Evolutionary conservation across 192 early-diverging fungal genomes (phyloP).

Genomic region (Oehlia diaphana): DNA sequence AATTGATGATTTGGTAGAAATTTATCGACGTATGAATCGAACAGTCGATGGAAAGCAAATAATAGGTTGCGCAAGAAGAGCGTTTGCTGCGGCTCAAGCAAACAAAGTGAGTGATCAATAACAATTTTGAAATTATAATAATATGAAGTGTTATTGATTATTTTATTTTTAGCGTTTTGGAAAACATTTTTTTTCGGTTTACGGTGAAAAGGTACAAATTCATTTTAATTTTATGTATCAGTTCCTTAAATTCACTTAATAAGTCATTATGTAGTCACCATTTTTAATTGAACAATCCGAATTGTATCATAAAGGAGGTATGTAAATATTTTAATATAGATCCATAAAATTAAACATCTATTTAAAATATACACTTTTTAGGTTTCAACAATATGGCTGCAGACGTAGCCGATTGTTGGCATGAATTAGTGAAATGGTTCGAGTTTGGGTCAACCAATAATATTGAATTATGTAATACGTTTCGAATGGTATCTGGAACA

Average conservation of each 20-base stretch:
- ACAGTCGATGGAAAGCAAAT: constrained; percentile 41
- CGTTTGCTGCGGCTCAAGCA: constrained; percentile 58
- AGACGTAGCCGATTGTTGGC: constrained; percentile 58
- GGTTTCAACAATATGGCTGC: constrained; percentile 63
- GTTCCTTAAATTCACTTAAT: background rate
- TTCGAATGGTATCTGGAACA: background rate
- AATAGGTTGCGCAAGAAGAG: constrained; percentile 57
- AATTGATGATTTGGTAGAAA: constrained; percentile 59
- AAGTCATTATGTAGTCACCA: constrained; percentile 50
- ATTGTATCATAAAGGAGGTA: constrained; percentile 73
- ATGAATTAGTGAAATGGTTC: constrained; percentile 45
- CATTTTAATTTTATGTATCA: background rate
- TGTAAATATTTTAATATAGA: constrained; percentile 13
- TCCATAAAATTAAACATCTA: constrained; percentile 38
- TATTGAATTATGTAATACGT: background rate
- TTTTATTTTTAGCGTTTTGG: constrained; percentile 42
- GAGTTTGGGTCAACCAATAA: constrained; percentile 32
- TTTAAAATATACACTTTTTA: constrained; percentile 29
- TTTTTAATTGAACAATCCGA: constrained; percentile 74
- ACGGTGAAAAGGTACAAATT: constrained; percentile 50
- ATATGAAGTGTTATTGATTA: background rate
- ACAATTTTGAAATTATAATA: background rate
- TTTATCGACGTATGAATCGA: constrained; percentile 56
- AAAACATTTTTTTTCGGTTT: constrained; percentile 54
- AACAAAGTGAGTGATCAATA: constrained; percentile 33